Conservation (phyloP, 2,329 filamentous ascomycete species). For the Dichotomopilus funicola region DNA sequence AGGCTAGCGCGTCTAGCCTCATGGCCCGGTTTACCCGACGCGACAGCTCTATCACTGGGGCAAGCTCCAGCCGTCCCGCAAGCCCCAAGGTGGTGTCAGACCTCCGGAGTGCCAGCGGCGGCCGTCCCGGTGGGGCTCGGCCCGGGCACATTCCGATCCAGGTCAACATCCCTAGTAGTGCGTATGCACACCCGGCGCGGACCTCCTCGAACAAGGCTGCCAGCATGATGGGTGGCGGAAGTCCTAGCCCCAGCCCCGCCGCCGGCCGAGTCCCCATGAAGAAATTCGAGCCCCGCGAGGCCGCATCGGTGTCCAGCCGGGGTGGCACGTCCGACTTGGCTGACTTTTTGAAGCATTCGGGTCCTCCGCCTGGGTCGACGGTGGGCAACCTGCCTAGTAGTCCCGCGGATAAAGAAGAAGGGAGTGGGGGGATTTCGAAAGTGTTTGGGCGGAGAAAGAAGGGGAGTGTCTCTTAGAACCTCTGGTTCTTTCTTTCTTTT, state of each 20-base stretch:
- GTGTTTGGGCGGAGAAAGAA: slow-evolving; percentile 48
- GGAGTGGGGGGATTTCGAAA: slow-evolving; percentile 36
- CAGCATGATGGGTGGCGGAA: slow-evolving; percentile 1
- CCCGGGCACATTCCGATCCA: slow-evolving; percentile 48
- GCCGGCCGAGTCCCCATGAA: slow-evolving; percentile 45
- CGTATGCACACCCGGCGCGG: slow-evolving; percentile 26
- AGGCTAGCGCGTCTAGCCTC: slow-evolving; percentile 55
- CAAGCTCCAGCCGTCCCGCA: slow-evolving; percentile 24
- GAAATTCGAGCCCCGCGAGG: slow-evolving; percentile 51
- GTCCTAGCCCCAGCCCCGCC: background rate
- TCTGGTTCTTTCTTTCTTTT: background rate
- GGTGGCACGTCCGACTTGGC: slow-evolving; percentile 59
- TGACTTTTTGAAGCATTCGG: slow-evolving; percentile 64
- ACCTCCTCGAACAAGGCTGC: slow-evolving; percentile 10
- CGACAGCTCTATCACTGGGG: slow-evolving; percentile 29
- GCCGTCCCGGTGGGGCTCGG: slow-evolving; percentile 32
- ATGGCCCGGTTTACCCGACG: slow-evolving; percentile 51
- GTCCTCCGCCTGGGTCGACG: slow-evolving; percentile 45
- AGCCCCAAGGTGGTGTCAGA: slow-evolving; percentile 20
- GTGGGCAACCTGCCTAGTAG: slow-evolving; percentile 24
- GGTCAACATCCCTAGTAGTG: slow-evolving; percentile 43
- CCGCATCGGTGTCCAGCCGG: slow-evolving; percentile 34
- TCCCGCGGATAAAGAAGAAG: slow-evolving; percentile 32
- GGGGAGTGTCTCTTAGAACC: slow-evolving; percentile 23
- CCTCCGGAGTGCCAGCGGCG: slow-evolving; percentile 32